These are phyloP conservation scores for Adenanthera pavonina DNA, from an alignment of 306 rosid genomes.

Conservation along the genomic window DNA sequence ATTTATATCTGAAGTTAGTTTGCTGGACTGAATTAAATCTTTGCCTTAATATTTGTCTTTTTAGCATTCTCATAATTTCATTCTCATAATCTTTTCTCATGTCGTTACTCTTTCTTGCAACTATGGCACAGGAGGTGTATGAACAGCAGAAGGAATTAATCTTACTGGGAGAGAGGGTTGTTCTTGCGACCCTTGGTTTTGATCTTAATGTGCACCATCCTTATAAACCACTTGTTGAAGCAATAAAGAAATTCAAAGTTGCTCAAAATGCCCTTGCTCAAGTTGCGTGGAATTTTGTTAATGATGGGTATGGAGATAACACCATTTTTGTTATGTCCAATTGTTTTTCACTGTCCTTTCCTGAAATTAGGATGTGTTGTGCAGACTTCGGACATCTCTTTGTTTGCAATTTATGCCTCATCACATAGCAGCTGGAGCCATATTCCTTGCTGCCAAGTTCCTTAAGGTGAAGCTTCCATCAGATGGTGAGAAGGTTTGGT, in stretches of 20 bases:
- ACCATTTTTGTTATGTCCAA: slow-evolving; percentile 50
- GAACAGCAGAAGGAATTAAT: slow-evolving; percentile 94
- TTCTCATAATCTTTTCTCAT: slow-evolving; percentile 26
- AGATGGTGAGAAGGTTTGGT: slow-evolving; percentile 99
- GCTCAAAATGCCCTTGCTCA: slow-evolving; percentile 99
- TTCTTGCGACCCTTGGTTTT: slow-evolving; percentile 95
- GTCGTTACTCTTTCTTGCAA: slow-evolving; percentile 19
- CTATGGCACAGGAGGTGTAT: slow-evolving; percentile 82
- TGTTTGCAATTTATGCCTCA: slow-evolving; percentile 99
- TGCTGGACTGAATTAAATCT: slow-evolving; percentile 3
- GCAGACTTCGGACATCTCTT: slow-evolving; percentile 98
- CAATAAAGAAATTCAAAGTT: slow-evolving; percentile 95
- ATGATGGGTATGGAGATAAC: slow-evolving; percentile 86
- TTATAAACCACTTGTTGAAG: slow-evolving; percentile 98
- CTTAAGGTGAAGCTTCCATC: slow-evolving; percentile 98
- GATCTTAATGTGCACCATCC: slow-evolving; percentile 96
- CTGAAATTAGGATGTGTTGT: slow-evolving; percentile 70
- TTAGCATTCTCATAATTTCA: not conserved
- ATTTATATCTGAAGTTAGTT: not conserved
- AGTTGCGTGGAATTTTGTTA: slow-evolving; percentile 99
- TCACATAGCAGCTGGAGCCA: slow-evolving; percentile 99
- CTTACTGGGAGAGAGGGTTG: slow-evolving; percentile 91
- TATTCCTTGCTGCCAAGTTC: slow-evolving; percentile 98
- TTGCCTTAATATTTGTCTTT: not conserved
- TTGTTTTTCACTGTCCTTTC: slow-evolving; percentile 53